phyloP scores from a whole-genome alignment of 345 rosid species.

The Psidium guajava region DNA sequence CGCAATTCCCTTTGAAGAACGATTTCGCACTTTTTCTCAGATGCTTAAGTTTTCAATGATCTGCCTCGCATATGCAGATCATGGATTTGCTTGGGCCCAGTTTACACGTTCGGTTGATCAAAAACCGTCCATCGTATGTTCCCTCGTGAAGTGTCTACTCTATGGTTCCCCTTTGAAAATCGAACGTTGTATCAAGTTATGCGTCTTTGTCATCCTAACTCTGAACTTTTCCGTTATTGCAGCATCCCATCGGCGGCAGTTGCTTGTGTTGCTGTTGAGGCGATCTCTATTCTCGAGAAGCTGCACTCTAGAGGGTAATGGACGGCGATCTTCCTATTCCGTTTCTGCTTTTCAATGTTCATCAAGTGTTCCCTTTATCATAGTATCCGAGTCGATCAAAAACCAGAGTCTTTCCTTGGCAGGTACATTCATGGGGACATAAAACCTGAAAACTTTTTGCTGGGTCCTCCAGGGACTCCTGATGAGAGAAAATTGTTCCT shows the following conservation, averaged over 20 bases:
- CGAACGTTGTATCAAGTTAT: not conserved
- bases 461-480: not conserved
- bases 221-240: not conserved
- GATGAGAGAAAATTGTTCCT: conserved; percentile 3
- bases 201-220: not conserved
- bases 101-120: conserved; percentile 77
- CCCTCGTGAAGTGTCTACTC: not conserved
- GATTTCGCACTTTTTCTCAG: not conserved
- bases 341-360: not conserved
- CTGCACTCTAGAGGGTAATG: conserved; percentile 80
- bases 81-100: conserved; percentile 95
- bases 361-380: not conserved
- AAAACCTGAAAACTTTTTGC: conserved; percentile 1
- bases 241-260: conserved; percentile 87
- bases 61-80: conserved; percentile 26
- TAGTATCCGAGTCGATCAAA: not conserved
- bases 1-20: not conserved
- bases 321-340: not conserved
- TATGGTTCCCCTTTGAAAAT: not conserved
- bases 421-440: conserved; percentile 3
- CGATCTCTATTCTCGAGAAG: conserved; percentile 86
- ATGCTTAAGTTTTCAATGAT: not conserved
- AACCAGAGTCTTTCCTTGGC: not conserved
- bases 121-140: conserved; percentile 50
- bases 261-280: conserved; percentile 88